Percentiles rank a stretch among this genome's conserved stretches.
These are phyloP conservation scores for Dichomitus squalens DNA, from an alignment of 1,284 basidiomycete genomes.

Conservation along the genomic window DNA sequence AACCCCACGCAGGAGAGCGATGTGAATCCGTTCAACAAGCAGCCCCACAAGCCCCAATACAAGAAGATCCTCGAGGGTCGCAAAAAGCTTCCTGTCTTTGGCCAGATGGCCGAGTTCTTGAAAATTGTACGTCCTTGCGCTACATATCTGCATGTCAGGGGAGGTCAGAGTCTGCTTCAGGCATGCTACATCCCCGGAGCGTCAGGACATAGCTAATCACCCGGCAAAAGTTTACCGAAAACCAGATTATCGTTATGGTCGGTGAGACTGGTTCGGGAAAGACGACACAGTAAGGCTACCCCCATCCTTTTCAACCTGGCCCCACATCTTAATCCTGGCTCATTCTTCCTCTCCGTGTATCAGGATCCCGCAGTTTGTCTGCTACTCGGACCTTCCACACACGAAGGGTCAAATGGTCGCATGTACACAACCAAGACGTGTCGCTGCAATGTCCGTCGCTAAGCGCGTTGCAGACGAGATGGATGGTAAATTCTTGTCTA, in stretches of 20 bases:
- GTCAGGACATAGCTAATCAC: conserved; percentile 37
- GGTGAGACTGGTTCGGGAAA: conserved; percentile 99
- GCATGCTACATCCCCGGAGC: conserved; percentile 23
- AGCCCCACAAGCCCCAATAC: conserved; percentile 79
- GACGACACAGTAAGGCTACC: conserved; percentile 83
- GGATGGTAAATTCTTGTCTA: conserved; percentile 71
- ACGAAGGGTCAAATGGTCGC: conserved; percentile 90
- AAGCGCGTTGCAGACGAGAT: conserved; percentile 99
- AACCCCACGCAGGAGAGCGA: conserved; percentile 84
- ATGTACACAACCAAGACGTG: conserved; percentile 96
- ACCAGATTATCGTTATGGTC: conserved; percentile 95
- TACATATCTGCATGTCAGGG: conserved; percentile 33
- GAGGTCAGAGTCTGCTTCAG: conserved; percentile 38
- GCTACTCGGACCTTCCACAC: conserved; percentile 91
- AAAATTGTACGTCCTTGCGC: conserved; percentile 64
- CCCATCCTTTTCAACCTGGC: too few species aligned
- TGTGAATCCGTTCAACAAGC: conserved; percentile 87
- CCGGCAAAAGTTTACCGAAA: conserved; percentile 68
- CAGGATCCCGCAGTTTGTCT: conserved; percentile 92
- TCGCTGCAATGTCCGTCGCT: conserved; percentile 97
- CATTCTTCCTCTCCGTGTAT: background rate
- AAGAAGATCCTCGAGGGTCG: conserved; percentile 85
- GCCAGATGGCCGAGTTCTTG: conserved; percentile 93
- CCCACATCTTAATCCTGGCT: conserved; percentile 13
- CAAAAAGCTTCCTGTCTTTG: conserved; percentile 89